These are phyloP conservation scores for Fusarium continuum DNA, from an alignment of 2,329 filamentous ascomycete species.

Conservation along the genomic window DNA sequence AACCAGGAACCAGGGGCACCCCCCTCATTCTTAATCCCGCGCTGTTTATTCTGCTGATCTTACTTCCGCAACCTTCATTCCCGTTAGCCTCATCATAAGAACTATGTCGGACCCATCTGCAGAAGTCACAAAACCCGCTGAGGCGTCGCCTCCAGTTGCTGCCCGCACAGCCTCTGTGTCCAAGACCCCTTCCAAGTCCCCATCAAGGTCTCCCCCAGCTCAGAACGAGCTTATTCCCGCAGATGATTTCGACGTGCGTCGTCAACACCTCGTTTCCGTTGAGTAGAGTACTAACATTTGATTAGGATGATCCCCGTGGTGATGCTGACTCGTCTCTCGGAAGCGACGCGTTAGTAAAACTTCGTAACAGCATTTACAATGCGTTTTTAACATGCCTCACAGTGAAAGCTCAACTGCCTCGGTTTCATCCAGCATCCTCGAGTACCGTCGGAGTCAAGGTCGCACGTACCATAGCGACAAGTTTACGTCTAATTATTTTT, in stretches of 20 bases:
- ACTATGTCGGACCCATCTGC: background rate
- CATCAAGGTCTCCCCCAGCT: accelerated
- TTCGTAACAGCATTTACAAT: accelerated
- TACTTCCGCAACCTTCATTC: too few species aligned
- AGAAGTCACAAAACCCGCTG: accelerated
- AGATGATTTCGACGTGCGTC: background rate
- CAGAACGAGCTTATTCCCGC: background rate
- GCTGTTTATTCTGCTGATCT: too few species aligned
- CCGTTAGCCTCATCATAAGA: too few species aligned
- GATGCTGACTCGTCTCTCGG: background rate
- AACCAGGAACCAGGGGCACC: too few species aligned
- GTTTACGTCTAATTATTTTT: background rate
- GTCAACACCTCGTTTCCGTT: accelerated
- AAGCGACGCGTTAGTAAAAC: background rate
- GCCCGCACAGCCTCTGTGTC: accelerated
- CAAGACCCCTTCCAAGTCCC: background rate
- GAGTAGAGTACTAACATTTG: accelerated
- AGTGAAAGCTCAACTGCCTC: constrained; percentile 3
- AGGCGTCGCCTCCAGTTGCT: accelerated
- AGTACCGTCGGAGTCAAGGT: background rate
- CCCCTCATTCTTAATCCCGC: too few species aligned
- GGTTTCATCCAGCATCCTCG: background rate
- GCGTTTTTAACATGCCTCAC: accelerated
- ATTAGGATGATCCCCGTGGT: background rate
- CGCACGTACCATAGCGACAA: constrained; percentile 2